phyloP scores from a whole-genome alignment of 2,329 filamentous ascomycete genomes.

The Hypoxylon sp. region DNA sequence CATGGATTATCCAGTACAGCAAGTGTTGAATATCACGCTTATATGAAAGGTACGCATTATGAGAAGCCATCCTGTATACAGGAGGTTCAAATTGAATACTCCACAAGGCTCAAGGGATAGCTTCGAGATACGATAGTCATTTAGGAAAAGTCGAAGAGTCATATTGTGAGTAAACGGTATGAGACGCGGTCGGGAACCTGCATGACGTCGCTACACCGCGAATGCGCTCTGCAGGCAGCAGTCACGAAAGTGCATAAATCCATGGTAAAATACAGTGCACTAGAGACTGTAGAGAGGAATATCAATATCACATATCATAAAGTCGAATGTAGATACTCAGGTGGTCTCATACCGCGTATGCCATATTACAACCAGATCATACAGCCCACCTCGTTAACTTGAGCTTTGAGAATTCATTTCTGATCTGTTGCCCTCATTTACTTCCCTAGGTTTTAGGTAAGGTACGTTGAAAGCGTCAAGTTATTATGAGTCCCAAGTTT shows the following conservation, averaged over 20 bases:
- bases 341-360: not conserved
- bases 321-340: not conserved
- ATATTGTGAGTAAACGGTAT: not conserved
- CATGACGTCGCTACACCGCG: not conserved
- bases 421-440: not conserved
- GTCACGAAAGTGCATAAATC: not conserved
- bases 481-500: not conserved
- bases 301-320: not conserved
- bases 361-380: not conserved
- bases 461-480: not conserved
- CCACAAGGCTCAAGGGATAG: not conserved
- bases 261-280: not conserved
- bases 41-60: constrained; percentile 55
- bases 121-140: not conserved
- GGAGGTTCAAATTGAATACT: not conserved
- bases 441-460: not conserved
- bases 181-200: not conserved
- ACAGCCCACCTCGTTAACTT: not conserved
- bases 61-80: constrained; percentile 40
- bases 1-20: constrained; percentile 56
- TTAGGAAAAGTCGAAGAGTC: not conserved
- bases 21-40: constrained; percentile 56
- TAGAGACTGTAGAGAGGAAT: not conserved
- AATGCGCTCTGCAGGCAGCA: not conserved
- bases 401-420: not conserved